A percentile compares a stretch with the other conserved stretches of the same genome.
Evolutionary conservation across 345 rosid species (phyloP).

Genomic region (rapeseed (Brassica napus)): DNA sequence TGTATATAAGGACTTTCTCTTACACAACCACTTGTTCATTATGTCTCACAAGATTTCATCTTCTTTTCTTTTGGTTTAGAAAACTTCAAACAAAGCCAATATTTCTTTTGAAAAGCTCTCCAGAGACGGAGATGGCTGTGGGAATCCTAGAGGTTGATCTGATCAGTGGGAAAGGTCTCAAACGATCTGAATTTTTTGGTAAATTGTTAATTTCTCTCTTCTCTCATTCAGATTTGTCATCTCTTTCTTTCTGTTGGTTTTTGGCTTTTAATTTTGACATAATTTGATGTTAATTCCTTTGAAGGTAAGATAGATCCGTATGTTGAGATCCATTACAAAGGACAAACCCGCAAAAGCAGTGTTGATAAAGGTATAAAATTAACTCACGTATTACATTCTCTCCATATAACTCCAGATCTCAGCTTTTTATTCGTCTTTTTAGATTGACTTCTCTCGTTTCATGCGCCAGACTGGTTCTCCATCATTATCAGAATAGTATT

Average conservation of each 20-base stretch:
- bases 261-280: background rate
- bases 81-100: background rate
- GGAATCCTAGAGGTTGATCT: conserved; percentile 75
- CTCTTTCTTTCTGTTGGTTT: background rate
- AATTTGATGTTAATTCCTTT: background rate
- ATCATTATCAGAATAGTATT: background rate
- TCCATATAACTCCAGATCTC: conserved; percentile 1
- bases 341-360: conserved; percentile 65
- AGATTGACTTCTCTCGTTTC: conserved; percentile 4
- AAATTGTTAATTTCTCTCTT: background rate
- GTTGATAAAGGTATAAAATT: conserved; percentile 61
- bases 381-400: background rate
- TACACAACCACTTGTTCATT: background rate
- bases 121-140: conserved; percentile 47
- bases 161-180: conserved; percentile 68
- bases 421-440: background rate
- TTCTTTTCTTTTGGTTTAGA: background rate
- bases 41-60: background rate
- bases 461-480: conserved; percentile 23
- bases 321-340: conserved; percentile 67
- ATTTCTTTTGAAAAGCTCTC: background rate
- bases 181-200: conserved; percentile 65
- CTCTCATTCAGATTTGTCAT: background rate
- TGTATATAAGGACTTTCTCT: conserved; percentile 22
- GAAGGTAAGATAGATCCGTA: conserved; percentile 74